These are phyloP conservation scores for Agaricus bisporus DNA, from an alignment of 768 basidiomycete species.

Conservation along the genomic window DNA sequence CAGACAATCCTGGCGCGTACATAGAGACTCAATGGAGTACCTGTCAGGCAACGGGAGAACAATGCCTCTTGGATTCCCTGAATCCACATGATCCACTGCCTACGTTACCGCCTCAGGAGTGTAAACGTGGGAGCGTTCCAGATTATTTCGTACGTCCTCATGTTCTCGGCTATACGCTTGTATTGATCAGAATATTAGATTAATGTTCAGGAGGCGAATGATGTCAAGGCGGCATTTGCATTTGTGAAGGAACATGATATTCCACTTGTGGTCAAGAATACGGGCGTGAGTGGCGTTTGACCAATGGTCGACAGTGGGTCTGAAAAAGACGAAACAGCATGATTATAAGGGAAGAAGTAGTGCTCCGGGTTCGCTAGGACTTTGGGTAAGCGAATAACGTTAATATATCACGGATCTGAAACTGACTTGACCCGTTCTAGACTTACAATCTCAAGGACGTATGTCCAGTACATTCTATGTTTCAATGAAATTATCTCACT, in stretches of 20 bases:
- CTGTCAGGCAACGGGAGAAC: slow-evolving; percentile 39
- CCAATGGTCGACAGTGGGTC: neutral
- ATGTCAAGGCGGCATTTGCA: slow-evolving; percentile 38
- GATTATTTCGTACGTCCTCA: slow-evolving; percentile 26
- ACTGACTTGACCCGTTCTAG: slow-evolving; percentile 14
- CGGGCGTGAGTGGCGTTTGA: slow-evolving; percentile 32
- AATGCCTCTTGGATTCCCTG: slow-evolving; percentile 41
- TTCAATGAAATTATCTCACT: neutral
- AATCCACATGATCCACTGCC: slow-evolving; percentile 22
- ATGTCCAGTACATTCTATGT: neutral
- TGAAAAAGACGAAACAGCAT: slow-evolving; percentile 25
- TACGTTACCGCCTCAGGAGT: slow-evolving; percentile 23
- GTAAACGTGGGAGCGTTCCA: slow-evolving; percentile 31
- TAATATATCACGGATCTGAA: neutral
- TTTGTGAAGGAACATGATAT: slow-evolving; percentile 32
- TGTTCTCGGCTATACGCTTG: neutral
- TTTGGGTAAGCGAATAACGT: slow-evolving; percentile 31
- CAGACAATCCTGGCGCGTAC: slow-evolving; percentile 15
- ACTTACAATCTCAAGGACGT: slow-evolving; percentile 36
- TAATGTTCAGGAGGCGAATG: slow-evolving; percentile 31
- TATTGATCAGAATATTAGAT: slow-evolving; percentile 21
- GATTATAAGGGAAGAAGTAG: slow-evolving; percentile 46
- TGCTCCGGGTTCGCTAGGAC: slow-evolving; percentile 32
- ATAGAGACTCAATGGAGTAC: slow-evolving; percentile 45
- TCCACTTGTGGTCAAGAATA: slow-evolving; percentile 46